Conservation (phyloP, 176 grass and related monocot species). For the Eragrostis curvula region DNA sequence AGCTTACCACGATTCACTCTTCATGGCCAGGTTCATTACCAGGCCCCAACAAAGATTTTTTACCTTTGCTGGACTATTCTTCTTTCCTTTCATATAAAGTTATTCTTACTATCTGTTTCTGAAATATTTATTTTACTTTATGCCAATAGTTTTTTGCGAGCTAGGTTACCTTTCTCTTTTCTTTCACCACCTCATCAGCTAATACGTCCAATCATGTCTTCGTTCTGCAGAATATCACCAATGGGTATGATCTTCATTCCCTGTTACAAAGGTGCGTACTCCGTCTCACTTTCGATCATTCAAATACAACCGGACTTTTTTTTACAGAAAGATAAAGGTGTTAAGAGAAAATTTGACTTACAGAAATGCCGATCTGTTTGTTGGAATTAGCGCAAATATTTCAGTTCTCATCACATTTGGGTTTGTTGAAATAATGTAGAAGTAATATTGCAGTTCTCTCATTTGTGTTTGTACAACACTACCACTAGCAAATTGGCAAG, state of each 20-base stretch:
- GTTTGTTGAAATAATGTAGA: not conserved
- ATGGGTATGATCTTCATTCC: constrained; percentile 99
- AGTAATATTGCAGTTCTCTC: not conserved
- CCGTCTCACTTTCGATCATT: not conserved
- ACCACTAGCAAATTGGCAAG: not conserved
- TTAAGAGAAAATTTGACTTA: too few species aligned
- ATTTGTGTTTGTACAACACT: not conserved
- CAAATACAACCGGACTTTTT: not conserved
- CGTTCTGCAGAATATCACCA: constrained; percentile 77
- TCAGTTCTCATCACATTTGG: not conserved
- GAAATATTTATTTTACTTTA: constrained; percentile 4
- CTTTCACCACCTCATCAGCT: constrained; percentile 1
- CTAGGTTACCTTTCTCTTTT: constrained; percentile 1
- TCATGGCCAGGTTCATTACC: constrained; percentile 86
- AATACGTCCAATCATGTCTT: not conserved
- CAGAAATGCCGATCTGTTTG: too few species aligned
- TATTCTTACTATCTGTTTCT: not conserved
- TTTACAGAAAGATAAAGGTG: too few species aligned
- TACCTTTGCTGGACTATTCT: not conserved
- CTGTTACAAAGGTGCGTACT: constrained; percentile 89
- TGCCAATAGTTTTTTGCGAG: not conserved
- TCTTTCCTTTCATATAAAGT: not conserved
- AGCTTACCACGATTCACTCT: constrained; percentile 98
- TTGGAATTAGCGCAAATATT: not conserved
- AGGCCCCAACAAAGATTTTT: not conserved